Percentiles rank a stretch among this genome's conserved stretches.
Conservation (phyloP, 148 eudicot species). For the Amaranthus hypochondriacus region DNA sequence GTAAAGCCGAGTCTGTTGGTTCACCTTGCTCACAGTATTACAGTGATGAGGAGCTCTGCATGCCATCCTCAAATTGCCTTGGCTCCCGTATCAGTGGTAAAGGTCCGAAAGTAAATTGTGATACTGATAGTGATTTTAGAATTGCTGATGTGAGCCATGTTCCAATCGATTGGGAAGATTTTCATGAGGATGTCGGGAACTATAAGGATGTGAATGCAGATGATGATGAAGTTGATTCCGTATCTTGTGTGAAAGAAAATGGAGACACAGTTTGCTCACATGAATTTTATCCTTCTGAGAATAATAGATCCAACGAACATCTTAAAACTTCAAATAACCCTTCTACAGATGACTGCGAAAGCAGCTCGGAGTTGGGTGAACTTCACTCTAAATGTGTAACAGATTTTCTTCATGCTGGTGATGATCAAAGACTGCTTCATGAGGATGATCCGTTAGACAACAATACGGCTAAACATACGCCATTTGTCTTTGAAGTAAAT, state of each 20-base stretch:
- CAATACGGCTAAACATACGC: slow-evolving; percentile 12
- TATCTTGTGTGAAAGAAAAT: slow-evolving; percentile 23
- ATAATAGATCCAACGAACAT: slow-evolving; percentile 12
- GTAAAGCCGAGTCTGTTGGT: slow-evolving; percentile 23
- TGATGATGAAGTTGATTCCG: slow-evolving; percentile 21
- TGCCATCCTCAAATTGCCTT: slow-evolving; percentile 22
- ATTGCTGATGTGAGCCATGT: slow-evolving; percentile 19
- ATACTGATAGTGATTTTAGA: slow-evolving; percentile 14
- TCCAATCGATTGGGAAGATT: slow-evolving; percentile 30
- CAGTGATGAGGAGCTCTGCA: slow-evolving; percentile 24
- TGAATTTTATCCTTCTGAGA: slow-evolving; percentile 24
- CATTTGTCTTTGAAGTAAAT: background rate
- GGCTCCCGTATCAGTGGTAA: slow-evolving; percentile 25
- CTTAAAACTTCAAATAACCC: slow-evolving; percentile 28
- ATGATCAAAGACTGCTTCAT: slow-evolving; percentile 10
- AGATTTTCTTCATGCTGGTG: slow-evolving; percentile 17
- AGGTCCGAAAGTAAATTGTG: slow-evolving; percentile 10
- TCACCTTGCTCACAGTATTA: slow-evolving; percentile 33
- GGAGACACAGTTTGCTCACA: slow-evolving; percentile 28
- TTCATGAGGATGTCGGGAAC: slow-evolving; percentile 24
- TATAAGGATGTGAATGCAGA: slow-evolving; percentile 20
- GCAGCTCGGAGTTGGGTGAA: slow-evolving; percentile 23
- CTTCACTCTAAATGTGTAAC: background rate
- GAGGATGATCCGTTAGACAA: slow-evolving; percentile 14
- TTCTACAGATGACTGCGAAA: slow-evolving; percentile 23